phyloP scores from a whole-genome alignment of 441 rosid genomes.

The Corymbia calophylla region DNA sequence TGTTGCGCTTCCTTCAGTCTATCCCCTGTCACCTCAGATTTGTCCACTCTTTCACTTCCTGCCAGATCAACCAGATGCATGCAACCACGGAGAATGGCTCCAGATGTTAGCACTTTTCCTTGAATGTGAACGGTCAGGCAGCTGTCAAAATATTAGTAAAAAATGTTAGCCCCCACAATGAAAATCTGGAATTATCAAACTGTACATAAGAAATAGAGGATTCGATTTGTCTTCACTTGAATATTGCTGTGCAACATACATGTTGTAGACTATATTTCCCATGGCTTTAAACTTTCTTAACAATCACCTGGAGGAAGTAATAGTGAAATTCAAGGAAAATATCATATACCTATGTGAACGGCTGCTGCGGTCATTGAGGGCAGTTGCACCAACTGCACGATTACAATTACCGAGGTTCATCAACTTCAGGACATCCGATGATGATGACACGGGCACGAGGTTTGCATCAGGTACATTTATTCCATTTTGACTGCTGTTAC shows the following conservation, averaged over 20 bases:
- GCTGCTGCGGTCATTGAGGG: constrained; percentile 78
- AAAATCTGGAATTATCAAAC: neutral
- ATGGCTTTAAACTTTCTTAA: neutral
- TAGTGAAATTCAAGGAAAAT: neutral
- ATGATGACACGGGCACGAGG: constrained; percentile 55
- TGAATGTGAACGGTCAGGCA: constrained; percentile 11
- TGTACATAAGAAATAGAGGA: neutral
- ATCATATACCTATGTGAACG: constrained; percentile 62
- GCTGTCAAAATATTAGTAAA: neutral
- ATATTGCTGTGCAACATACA: neutral
- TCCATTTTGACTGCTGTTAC: constrained; percentile 58
- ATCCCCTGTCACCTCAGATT: constrained; percentile 15
- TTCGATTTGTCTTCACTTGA: neutral
- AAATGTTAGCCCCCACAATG: neutral
- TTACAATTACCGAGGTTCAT: constrained; percentile 64
- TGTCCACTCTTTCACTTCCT: constrained; percentile 43
- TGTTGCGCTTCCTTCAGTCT: constrained; percentile 13
- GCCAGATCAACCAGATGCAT: constrained; percentile 80
- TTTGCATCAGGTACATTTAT: constrained; percentile 74
- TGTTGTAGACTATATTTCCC: neutral
- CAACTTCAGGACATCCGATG: constrained; percentile 52
- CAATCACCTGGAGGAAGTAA: neutral
- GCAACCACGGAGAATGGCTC: constrained; percentile 36
- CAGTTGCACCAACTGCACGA: constrained; percentile 70
- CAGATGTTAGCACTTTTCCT: constrained; percentile 4